Conservation (phyloP, 768 basidiomycete genomes). For the Collybia sp. region DNA sequence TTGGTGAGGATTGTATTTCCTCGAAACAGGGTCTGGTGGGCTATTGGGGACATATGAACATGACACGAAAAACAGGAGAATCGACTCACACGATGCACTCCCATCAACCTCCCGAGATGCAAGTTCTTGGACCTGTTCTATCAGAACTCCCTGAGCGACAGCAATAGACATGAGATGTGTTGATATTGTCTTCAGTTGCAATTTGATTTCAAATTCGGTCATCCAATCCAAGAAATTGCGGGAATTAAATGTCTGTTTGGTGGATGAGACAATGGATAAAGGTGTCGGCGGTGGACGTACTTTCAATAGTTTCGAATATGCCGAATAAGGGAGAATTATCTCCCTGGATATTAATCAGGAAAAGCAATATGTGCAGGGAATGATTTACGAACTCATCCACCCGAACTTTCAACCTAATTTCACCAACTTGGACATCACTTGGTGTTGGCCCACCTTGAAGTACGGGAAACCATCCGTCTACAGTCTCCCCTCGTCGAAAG, state of each 20-base stretch:
- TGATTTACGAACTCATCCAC: conserved; percentile 63
- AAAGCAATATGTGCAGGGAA: background rate
- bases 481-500: conserved; percentile 66
- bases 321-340: conserved; percentile 66
- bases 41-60: conserved; percentile 27
- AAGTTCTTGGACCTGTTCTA: conserved; percentile 67
- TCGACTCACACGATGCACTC: conserved; percentile 54
- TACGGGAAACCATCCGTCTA: conserved; percentile 87
- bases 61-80: background rate
- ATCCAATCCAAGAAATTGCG: conserved; percentile 76
- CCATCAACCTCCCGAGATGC: conserved; percentile 69
- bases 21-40: conserved; percentile 71
- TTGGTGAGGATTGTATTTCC: conserved; percentile 68
- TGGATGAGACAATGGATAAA: conserved; percentile 1
- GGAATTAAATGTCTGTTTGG: conserved; percentile 42
- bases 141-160: conserved; percentile 57
- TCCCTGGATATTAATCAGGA: conserved; percentile 44
- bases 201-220: conserved; percentile 58
- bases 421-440: conserved; percentile 62
- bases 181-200: conserved; percentile 62
- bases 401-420: conserved; percentile 66
- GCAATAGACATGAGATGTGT: conserved; percentile 65
- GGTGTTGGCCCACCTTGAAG: conserved; percentile 43
- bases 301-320: conserved; percentile 56
- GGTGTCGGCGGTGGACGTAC: conserved; percentile 29